Conservation (phyloP, 495 filamentous ascomycete genomes). For the Penicillium flavigenum region DNA sequence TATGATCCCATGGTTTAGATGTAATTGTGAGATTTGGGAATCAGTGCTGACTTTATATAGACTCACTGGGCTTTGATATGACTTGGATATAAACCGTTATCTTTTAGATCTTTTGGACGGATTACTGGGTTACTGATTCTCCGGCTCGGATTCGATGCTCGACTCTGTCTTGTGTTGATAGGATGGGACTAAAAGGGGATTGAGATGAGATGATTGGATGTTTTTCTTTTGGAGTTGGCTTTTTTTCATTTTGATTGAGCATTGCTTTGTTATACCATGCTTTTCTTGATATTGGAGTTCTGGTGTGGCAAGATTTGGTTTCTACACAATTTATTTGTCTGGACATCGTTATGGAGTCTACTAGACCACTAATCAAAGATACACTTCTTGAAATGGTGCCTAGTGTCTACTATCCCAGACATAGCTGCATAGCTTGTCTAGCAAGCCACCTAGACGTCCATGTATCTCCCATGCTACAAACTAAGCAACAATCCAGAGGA, state of each 20-base stretch:
- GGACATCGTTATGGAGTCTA: background rate
- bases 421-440: background rate
- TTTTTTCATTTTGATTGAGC: background rate
- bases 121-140: background rate
- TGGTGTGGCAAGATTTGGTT: background rate
- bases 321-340: background rate
- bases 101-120: no score
- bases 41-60: conserved; percentile 10
- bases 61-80: conserved; percentile 12
- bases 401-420: background rate
- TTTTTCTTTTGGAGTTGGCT: conserved; percentile 2
- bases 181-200: background rate
- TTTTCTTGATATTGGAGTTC: background rate
- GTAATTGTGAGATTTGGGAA: background rate
- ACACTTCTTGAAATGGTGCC: background rate
- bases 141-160: background rate
- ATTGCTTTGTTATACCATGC: background rate
- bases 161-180: background rate
- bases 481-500: background rate
- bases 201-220: background rate
- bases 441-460: no score
- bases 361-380: background rate
- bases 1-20: background rate
- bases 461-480: background rate
- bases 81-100: background rate